phyloP scores from a whole-genome alignment of 139 green algal genomes.

The Gonium pectorale region DNA sequence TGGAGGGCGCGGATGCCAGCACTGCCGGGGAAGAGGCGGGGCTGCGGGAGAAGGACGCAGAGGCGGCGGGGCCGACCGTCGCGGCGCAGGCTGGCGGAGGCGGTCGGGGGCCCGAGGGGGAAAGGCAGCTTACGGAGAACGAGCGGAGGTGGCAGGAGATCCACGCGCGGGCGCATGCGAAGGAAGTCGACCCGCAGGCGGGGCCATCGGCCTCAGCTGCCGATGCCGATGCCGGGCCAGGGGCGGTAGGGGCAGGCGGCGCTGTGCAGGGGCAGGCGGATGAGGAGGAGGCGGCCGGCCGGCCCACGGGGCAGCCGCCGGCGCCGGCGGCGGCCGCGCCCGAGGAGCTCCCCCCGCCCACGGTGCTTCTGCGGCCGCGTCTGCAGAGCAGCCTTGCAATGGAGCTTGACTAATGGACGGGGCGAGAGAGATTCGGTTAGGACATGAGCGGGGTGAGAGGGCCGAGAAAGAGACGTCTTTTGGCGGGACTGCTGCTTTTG shows the following conservation, averaged over 20 bases:
- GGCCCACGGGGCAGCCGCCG: too few species aligned
- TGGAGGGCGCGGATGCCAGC: neutral
- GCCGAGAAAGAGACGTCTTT: too few species aligned
- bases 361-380: conserved; percentile 22
- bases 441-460: too few species aligned
- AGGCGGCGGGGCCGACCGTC: neutral
- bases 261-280: too few species aligned
- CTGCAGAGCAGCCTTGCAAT: conserved; percentile 12
- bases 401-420: conserved; percentile 44
- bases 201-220: neutral
- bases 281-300: too few species aligned
- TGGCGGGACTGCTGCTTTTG: too few species aligned
- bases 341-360: neutral
- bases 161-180: neutral
- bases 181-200: neutral
- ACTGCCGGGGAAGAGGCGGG: neutral
- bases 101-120: neutral
- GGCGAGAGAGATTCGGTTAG: too few species aligned
- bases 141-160: conserved; percentile 53
- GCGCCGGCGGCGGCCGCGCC: neutral
- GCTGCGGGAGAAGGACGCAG: neutral
- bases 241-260: neutral
- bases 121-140: conserved; percentile 48
- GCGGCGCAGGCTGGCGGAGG: neutral
- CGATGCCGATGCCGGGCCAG: too few species aligned